phyloP scores from a whole-genome alignment of 1,284 basidiomycete species.

The Cutaneotrichosporon sp. region DNA sequence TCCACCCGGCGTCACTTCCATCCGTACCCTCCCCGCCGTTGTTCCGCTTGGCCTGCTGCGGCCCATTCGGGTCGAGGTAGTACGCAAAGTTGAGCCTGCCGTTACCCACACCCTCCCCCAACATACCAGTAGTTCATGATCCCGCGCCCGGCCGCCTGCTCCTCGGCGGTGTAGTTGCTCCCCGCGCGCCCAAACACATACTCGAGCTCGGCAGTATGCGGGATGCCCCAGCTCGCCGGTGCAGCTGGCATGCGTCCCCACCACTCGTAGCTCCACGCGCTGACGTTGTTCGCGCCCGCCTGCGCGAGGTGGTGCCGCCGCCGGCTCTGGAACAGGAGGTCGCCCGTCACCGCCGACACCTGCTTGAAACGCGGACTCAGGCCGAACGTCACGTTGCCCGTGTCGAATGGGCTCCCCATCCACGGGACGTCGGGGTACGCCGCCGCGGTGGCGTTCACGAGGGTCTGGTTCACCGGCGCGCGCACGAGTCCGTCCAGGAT shows the following conservation, averaged over 20 bases:
- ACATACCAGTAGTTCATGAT: constrained; percentile 48
- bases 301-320: constrained; percentile 37
- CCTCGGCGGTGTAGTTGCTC: constrained; percentile 29
- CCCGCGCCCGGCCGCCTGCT: constrained; percentile 26
- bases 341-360: constrained; percentile 33
- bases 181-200: constrained; percentile 33
- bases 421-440: constrained; percentile 19
- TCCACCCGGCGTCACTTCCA: too few species aligned
- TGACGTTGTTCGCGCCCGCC: constrained; percentile 26
- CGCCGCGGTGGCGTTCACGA: too few species aligned
- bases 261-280: constrained; percentile 44
- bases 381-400: constrained; percentile 49
- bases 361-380: constrained; percentile 32
- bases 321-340: constrained; percentile 34
- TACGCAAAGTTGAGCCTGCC: constrained; percentile 47
- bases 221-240: constrained; percentile 24
- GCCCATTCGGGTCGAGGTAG: constrained; percentile 39
- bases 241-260: constrained; percentile 25
- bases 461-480: too few species aligned
- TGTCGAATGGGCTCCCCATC: constrained; percentile 35
- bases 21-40: too few species aligned
- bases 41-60: too few species aligned
- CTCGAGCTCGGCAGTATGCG: constrained; percentile 34
- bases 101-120: not conserved
- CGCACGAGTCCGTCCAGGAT: not conserved